A percentile compares a stretch with the other conserved stretches of the same genome.
Evolutionary conservation across 1,284 basidiomycete species (phyloP).

Genomic region (Austroboletus niveus): DNA sequence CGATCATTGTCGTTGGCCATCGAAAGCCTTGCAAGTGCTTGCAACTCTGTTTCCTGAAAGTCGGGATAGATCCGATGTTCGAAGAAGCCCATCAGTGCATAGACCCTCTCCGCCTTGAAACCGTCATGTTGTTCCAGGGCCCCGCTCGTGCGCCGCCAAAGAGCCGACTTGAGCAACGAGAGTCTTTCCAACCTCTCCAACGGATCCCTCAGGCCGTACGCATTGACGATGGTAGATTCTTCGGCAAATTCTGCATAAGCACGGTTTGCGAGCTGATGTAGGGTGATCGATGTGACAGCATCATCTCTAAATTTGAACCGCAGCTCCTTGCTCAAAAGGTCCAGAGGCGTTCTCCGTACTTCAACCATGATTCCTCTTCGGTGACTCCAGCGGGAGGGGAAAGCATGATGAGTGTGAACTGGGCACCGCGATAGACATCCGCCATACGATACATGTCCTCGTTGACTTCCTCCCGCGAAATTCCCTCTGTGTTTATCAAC

Average conservation of each 20-base stretch:
- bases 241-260: conserved; percentile 18
- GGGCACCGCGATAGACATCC: conserved; percentile 24
- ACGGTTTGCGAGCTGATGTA: conserved; percentile 24
- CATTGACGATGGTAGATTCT: conserved; percentile 27
- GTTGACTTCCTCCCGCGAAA: conserved; percentile 5
- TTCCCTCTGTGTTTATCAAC: neutral
- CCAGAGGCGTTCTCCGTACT: conserved; percentile 30
- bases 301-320: conserved; percentile 11
- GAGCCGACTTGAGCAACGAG: conserved; percentile 20
- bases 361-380: conserved; percentile 12
- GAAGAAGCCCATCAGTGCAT: conserved; percentile 30
- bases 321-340: conserved; percentile 13
- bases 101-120: conserved; percentile 22
- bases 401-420: conserved; percentile 29
- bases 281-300: conserved; percentile 18
- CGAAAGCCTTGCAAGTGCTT: conserved; percentile 25
- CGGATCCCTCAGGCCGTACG: conserved; percentile 22
- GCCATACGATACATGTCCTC: conserved; percentile 29
- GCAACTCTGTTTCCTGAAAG: conserved; percentile 19
- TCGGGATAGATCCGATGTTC: conserved; percentile 26
- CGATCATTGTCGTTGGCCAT: conserved; percentile 30
- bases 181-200: conserved; percentile 29
- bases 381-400: neutral
- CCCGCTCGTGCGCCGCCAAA: conserved; percentile 17
- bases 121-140: neutral